Evolutionary conservation across 805 yeast species (phyloP).

Genomic region (Candida endomychidarum): DNA sequence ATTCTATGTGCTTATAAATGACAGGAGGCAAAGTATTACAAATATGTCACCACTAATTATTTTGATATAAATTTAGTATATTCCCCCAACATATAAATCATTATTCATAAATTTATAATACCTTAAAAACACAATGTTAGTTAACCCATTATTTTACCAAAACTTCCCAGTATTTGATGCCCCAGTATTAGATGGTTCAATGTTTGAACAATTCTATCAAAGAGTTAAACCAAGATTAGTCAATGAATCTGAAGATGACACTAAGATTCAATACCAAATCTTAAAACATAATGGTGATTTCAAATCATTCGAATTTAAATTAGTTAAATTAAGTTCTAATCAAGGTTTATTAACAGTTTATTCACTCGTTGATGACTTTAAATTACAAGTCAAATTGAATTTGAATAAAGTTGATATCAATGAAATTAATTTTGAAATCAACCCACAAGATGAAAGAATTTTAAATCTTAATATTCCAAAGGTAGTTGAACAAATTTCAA

Average conservation of each 20-base stretch:
- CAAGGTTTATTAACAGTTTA: slow-evolving; percentile 33
- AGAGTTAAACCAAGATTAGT: slow-evolving; percentile 28
- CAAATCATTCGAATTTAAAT: slow-evolving; percentile 31
- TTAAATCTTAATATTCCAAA: slow-evolving; percentile 40
- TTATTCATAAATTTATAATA: neutral
- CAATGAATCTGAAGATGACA: slow-evolving; percentile 36
- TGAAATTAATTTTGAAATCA: slow-evolving; percentile 37
- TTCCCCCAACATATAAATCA: slow-evolving; percentile 1
- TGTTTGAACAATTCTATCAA: slow-evolving; percentile 6
- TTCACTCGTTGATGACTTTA: slow-evolving; percentile 30
- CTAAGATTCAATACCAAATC: slow-evolving; percentile 35
- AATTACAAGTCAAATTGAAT: slow-evolving; percentile 30
- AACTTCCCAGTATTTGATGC: slow-evolving; percentile 10
- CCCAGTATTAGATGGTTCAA: slow-evolving; percentile 6
- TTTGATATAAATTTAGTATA: slow-evolving; percentile 7
- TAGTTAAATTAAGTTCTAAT: slow-evolving; percentile 28
- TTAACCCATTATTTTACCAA: slow-evolving; percentile 18
- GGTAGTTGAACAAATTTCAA: slow-evolving; percentile 22
- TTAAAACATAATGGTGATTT: slow-evolving; percentile 35
- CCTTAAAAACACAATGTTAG: slow-evolving; percentile 14
- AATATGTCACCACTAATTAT: neutral
- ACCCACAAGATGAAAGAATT: slow-evolving; percentile 24
- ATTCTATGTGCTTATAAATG: slow-evolving; percentile 7
- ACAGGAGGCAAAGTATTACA: neutral
- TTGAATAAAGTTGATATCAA: slow-evolving; percentile 28